phyloP scores from a whole-genome alignment of 306 rosid genomes.

The Sphenostylis stenocarpa region DNA sequence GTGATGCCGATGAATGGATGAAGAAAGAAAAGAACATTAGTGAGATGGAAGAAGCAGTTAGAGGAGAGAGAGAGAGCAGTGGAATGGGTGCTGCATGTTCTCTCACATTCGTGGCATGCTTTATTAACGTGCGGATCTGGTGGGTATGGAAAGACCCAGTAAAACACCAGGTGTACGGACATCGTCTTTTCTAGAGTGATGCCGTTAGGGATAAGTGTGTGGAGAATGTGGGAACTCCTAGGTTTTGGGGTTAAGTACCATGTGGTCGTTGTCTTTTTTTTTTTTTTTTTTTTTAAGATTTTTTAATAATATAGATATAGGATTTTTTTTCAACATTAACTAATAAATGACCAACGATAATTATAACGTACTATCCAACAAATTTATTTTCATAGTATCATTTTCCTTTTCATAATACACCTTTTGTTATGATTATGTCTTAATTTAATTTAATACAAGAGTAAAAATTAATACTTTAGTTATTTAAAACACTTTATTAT shows the following conservation, averaged over 20 bases:
- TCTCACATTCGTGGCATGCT: slow-evolving; percentile 19
- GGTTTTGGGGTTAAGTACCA: slow-evolving; percentile 30
- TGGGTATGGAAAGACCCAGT: slow-evolving; percentile 47
- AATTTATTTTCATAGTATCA: too few relatives aligned
- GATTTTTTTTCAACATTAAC: too few relatives aligned
- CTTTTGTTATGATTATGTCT: too few relatives aligned
- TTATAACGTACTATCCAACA: too few relatives aligned
- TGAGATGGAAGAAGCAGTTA: slow-evolving; percentile 11
- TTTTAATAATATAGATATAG: too few relatives aligned
- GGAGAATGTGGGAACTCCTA: slow-evolving; percentile 30
- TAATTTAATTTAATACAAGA: too few relatives aligned
- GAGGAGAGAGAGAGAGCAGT: slow-evolving; percentile 12
- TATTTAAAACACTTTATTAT: too few relatives aligned
- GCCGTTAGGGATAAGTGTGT: slow-evolving; percentile 36
- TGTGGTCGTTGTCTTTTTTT: background rate
- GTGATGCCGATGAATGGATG: background rate
- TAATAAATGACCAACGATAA: too few relatives aligned
- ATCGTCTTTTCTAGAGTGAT: slow-evolving; percentile 25
- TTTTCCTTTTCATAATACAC: too few relatives aligned
- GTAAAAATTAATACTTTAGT: too few relatives aligned
- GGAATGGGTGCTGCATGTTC: slow-evolving; percentile 16
- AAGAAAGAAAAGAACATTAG: background rate
- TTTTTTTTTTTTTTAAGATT: too few relatives aligned
- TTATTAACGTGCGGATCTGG: slow-evolving; percentile 36
- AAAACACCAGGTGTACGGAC: slow-evolving; percentile 39